Conservation (phyloP, 495 filamentous ascomycete species). For the Podospora didyma region DNA sequence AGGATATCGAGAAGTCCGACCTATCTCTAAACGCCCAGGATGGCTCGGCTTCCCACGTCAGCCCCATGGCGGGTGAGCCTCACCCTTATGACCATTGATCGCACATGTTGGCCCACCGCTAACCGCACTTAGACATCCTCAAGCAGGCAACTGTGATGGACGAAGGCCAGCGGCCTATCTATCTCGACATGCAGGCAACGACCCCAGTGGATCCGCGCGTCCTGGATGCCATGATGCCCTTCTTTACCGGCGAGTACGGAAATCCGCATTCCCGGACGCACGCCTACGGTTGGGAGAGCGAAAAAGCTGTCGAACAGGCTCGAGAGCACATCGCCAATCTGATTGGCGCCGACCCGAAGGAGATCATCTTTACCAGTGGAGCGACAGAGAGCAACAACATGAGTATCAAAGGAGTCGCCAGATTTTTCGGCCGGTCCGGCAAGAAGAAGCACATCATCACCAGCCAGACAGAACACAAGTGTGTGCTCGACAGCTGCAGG, state of each 20-base stretch:
- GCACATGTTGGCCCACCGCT: slow-evolving; percentile 2
- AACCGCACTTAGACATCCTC: slow-evolving; percentile 57
- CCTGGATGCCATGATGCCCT: slow-evolving; percentile 94
- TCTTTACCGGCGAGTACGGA: slow-evolving; percentile 87
- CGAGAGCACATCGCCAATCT: slow-evolving; percentile 77
- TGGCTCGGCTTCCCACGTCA: slow-evolving; percentile 54
- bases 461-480: slow-evolving; percentile 97
- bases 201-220: slow-evolving; percentile 95
- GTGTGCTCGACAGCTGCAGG: slow-evolving; percentile 92
- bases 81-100: not conserved
- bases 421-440: slow-evolving; percentile 85
- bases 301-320: slow-evolving; percentile 85
- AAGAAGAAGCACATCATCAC: slow-evolving; percentile 99
- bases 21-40: slow-evolving; percentile 58
- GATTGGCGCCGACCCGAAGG: slow-evolving; percentile 92
- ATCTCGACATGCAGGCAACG: slow-evolving; percentile 97
- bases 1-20: slow-evolving; percentile 71
- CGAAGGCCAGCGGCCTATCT: slow-evolving; percentile 89
- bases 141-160: slow-evolving; percentile 93
- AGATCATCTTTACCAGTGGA: slow-evolving; percentile 97
- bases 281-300: slow-evolving; percentile 98
- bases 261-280: slow-evolving; percentile 98
- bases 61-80: slow-evolving; percentile 65
- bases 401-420: slow-evolving; percentile 95
- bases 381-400: slow-evolving; percentile 99